Percentiles rank a stretch among this genome's conserved stretches.
phyloP scores from a whole-genome alignment of 2,329 filamentous ascomycete genomes.

The Phoma sp. region DNA sequence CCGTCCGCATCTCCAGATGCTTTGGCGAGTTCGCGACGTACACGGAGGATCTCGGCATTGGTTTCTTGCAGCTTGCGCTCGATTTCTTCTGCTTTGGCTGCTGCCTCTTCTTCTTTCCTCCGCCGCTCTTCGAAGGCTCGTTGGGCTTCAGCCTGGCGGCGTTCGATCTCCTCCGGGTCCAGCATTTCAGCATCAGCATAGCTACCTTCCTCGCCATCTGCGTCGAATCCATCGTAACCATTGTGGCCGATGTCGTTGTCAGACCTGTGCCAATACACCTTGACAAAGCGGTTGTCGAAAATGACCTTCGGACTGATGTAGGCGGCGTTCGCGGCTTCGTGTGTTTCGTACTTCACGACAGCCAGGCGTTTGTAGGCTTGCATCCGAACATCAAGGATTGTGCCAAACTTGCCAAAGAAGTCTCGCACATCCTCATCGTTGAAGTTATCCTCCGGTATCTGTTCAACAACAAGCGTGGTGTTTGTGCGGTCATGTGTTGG shows the following conservation, averaged over 20 bases:
- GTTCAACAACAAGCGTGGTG: constrained; percentile 76
- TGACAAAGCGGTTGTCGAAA: constrained; percentile 86
- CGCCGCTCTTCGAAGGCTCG: constrained; percentile 71
- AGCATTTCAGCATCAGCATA: constrained; percentile 58
- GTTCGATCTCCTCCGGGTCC: constrained; percentile 73
- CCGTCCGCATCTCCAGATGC: constrained; percentile 34
- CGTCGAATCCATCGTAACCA: constrained; percentile 3
- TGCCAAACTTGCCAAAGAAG: constrained; percentile 78
- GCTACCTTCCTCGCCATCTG: constrained; percentile 28
- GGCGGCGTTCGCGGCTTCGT: constrained; percentile 71
- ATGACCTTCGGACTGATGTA: constrained; percentile 80
- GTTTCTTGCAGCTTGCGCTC: constrained; percentile 70
- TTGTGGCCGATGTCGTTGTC: constrained; percentile 18
- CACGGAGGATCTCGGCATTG: constrained; percentile 68
- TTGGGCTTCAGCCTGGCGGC: constrained; percentile 76
- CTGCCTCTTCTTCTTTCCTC: constrained; percentile 68
- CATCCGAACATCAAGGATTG: constrained; percentile 69
- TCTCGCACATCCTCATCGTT: constrained; percentile 68
- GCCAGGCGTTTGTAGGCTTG: constrained; percentile 72
- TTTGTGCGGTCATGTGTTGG: constrained; percentile 69
- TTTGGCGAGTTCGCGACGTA: constrained; percentile 69
- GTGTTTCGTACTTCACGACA: constrained; percentile 72
- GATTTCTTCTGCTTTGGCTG: constrained; percentile 68
- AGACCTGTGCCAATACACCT: constrained; percentile 77
- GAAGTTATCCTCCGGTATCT: constrained; percentile 76